Base-by-base conservation (phyloP, 2,329 filamentous ascomycete species). In the Verticillium klebahnii region DNA sequence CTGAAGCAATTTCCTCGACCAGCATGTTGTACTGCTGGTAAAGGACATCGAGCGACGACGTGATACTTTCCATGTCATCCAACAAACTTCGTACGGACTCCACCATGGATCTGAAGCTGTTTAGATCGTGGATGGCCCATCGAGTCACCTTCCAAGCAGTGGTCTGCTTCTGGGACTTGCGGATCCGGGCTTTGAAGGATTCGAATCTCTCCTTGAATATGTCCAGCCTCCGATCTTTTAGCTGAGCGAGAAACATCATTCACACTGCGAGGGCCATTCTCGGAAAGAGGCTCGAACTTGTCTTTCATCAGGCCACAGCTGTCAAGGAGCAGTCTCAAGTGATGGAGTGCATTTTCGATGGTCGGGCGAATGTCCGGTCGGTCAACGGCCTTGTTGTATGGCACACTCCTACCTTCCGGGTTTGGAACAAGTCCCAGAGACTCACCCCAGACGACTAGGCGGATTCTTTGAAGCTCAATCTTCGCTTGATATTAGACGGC, bases 61-160 rank as follows among this genome's bases (percentile, higher is more conserved):
- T 69, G 19, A 68, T 64, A 5, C 57, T 66, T 39, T 70, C 67
- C 7, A 69, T 62, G 8, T 63, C 66, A 34, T 70, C 66, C 8
- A 70, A n/a, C 31, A 67, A 66, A 14, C 62, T 61, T 3, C 57
- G 61, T 6, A 70, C 61, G 1, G 59, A 63, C 8, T 59, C 61
- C 12, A 71, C 63, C 6, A 66, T 60, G 3, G 12, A 29, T 36
- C 66, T 61, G 55, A 71, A 70, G 15, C 67, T 66, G 6, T 56
- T 37, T 0, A 57, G 61, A 56, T 70, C 66, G 29, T 68, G 62
- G 14, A 71, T 58, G 0, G 66, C 63, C 66, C 67, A 70, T 32
- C 62, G 55, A 1, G 67, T 70, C 2, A 68, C 66, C 2, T 63
- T 65, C 63, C 64, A 68, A 5, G 60, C 52, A 3, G 66, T 66